These are phyloP conservation scores for Collybiopsis luxurians DNA, from an alignment of 768 basidiomycete genomes.

Conservation along the genomic window DNA sequence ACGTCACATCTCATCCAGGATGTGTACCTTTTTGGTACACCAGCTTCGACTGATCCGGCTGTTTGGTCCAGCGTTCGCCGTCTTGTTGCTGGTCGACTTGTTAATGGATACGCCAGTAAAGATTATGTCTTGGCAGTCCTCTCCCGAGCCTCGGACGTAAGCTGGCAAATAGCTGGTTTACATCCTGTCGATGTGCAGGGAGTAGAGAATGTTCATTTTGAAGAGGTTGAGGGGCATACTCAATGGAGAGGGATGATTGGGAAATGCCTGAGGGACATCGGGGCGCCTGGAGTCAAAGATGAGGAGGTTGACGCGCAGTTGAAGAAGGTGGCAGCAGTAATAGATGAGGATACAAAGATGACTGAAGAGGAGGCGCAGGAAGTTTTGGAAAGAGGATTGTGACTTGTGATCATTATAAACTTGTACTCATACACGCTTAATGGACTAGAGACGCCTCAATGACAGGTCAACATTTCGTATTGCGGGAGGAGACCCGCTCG, in stretches of 20 bases:
- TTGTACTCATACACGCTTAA: no score
- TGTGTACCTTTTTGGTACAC: conserved; percentile 53
- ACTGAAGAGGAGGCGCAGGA: conserved; percentile 15
- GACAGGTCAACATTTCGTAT: neutral
- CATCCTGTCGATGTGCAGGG: conserved; percentile 45
- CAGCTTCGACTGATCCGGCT: conserved; percentile 35
- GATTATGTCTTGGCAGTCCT: conserved; percentile 57
- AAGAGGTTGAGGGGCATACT: conserved; percentile 47
- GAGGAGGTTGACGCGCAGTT: conserved; percentile 35
- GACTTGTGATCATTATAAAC: neutral
- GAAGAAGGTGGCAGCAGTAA: conserved; percentile 20
- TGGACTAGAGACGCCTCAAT: no score
- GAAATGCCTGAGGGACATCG: conserved; percentile 36
- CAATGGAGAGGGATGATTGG: conserved; percentile 51
- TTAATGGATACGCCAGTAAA: conserved; percentile 50
- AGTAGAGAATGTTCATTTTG: conserved; percentile 49
- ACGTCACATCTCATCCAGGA: conserved; percentile 50
- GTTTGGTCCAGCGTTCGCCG: conserved; percentile 47
- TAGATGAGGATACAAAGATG: conserved; percentile 14
- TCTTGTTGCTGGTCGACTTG: conserved; percentile 47
- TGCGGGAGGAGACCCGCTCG: neutral
- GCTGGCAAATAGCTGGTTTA: conserved; percentile 52
- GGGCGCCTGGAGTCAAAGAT: conserved; percentile 35
- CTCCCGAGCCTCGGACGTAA: conserved; percentile 41
- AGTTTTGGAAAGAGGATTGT: neutral